Base-by-base conservation (phyloP, 805 yeast species). In the Vanderwaltozyma verrucispora region DNA sequence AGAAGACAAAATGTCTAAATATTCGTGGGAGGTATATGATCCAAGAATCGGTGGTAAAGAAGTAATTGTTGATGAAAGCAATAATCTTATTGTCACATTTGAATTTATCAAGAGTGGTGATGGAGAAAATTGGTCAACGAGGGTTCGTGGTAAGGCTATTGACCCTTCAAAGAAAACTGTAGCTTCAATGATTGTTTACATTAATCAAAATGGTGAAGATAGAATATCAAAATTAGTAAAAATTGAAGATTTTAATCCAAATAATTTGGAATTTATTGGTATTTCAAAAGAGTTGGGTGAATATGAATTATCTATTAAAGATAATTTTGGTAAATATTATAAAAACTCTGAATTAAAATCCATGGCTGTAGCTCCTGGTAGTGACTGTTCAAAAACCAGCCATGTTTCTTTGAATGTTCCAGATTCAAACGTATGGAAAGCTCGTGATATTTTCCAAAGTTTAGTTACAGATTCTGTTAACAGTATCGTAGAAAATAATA, bases 1-100 rank as follows among this genome's bases (percentile, higher is more conserved):
- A 47, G 64, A 65, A 27, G 89, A 87, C 50, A 71, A 76, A 35
- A 67, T 87, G 62, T 68, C 68, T 18, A 76, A 73, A 37, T 89
- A 83, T 47, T 85, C 88, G 19, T 92, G 96, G 96, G 68, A 73
- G n/a, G 64, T 68, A 27, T 92, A 81, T 56, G 97, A 92, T 54
- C 87, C 96, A 5, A 69, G 97, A 45, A 35, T 60, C 12, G 98
- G 98, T 18, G 98, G 98, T 0, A 65, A 72, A 42, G 89, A 92
- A 53, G 64, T 72, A 2, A 76, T 92, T 21, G 62, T 67, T 27
- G 98, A 92, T 55, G 58, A 62, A 16, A 81, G 72, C 25, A 72
- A 76, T 43, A 74, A 75, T 38, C 59, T 87, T 4, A 71, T 72
- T 38, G 50, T 92, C 28, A 71, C 74, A 0, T 75, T 84, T 5